Conservation (phyloP, 805 yeast species). For the Cyberlindnera americana region DNA sequence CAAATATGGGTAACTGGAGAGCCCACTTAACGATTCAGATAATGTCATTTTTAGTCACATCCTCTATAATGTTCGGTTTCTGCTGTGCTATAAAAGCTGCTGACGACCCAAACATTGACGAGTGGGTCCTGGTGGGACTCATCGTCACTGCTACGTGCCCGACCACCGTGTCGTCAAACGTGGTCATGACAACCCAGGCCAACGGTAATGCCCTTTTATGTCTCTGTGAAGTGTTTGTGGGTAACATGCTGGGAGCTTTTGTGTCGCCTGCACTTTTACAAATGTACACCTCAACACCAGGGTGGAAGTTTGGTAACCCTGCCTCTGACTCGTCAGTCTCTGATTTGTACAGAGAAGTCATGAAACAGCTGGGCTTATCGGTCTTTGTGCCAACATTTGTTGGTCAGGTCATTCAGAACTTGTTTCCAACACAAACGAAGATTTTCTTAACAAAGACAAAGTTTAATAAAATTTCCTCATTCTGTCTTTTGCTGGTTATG, state of each 20-base stretch:
- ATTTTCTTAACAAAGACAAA: constrained; percentile 56
- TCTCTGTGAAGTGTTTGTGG: constrained; percentile 79
- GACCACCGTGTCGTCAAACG: constrained; percentile 88
- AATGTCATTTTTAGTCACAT: constrained; percentile 68
- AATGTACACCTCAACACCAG: constrained; percentile 50
- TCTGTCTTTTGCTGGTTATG: constrained; percentile 75
- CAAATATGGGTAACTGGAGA: constrained; percentile 73
- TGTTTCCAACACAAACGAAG: constrained; percentile 61
- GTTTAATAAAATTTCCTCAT: constrained; percentile 70
- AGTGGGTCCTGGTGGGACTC: constrained; percentile 78
- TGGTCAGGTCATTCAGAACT: constrained; percentile 79
- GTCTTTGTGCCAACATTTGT: constrained; percentile 83
- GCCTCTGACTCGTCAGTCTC: constrained; percentile 51
- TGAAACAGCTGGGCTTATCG: constrained; percentile 83
- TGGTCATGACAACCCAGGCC: constrained; percentile 85
- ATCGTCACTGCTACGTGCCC: constrained; percentile 86
- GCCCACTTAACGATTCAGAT: constrained; percentile 71
- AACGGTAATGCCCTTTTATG: constrained; percentile 79
- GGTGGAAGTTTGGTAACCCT: constrained; percentile 81
- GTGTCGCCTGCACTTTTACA: constrained; percentile 83
- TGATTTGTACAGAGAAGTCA: constrained; percentile 64
- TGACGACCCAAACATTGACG: constrained; percentile 53
- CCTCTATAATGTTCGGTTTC: constrained; percentile 69
- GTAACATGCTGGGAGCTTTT: constrained; percentile 82
- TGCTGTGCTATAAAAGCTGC: constrained; percentile 63